Evolutionary conservation across 257 asterid genomes (phyloP).

Genomic region (Solanum phureja): DNA sequence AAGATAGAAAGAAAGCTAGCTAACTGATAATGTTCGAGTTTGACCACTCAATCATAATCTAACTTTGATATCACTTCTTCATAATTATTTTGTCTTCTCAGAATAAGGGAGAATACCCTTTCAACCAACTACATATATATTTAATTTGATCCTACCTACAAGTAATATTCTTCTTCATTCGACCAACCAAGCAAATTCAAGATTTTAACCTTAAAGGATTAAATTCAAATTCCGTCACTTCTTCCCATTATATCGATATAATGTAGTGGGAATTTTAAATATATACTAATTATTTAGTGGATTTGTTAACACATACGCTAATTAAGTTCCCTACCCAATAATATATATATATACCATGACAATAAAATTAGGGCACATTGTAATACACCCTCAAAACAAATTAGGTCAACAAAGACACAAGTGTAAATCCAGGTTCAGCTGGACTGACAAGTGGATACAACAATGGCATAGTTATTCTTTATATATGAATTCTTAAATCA

Average conservation of each 20-base stretch:
- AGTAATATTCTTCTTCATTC: not conserved
- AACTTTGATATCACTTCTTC: too few relatives aligned
- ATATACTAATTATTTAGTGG: not conserved
- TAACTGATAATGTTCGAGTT: not conserved
- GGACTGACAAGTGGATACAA: not conserved
- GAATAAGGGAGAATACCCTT: too few relatives aligned
- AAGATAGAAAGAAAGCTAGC: not conserved
- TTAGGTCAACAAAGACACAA: not conserved
- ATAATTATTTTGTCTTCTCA: too few relatives aligned
- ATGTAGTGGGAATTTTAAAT: not conserved
- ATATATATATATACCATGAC: not conserved
- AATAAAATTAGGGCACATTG: not conserved
- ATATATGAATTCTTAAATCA: too few relatives aligned
- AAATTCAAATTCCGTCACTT: too few relatives aligned
- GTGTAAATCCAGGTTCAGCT: not conserved
- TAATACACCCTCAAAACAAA: not conserved
- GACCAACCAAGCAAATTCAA: too few relatives aligned
- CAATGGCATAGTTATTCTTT: not conserved
- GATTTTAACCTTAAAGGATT: too few relatives aligned
- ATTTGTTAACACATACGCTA: not conserved
- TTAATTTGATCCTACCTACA: not conserved
- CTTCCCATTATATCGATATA: not conserved
- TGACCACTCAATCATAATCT: too few relatives aligned
- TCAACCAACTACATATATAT: too few relatives aligned
- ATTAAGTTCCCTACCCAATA: too few relatives aligned